These are phyloP conservation scores for Arthrinium puccinioides DNA, from an alignment of 2,329 filamentous ascomycete genomes.

Conservation along the genomic window DNA sequence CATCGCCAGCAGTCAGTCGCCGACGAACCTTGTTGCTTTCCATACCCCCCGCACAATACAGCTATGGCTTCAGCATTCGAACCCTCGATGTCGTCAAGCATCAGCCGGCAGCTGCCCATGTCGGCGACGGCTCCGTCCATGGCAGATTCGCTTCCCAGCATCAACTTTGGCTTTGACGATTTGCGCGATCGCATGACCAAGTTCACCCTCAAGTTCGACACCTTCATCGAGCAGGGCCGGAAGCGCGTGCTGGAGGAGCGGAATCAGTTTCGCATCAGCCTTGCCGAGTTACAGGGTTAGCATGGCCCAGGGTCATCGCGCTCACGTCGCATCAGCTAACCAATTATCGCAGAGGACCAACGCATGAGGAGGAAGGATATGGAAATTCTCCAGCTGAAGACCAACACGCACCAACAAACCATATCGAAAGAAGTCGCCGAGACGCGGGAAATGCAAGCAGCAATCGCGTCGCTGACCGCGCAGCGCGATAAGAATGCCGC, in stretches of 20 bases:
- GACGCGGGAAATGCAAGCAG: conserved; percentile 63
- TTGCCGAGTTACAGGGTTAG: conserved; percentile 84
- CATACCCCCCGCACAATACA: neutral
- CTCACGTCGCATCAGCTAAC: too few relatives aligned
- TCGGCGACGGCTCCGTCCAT: conserved; percentile 56
- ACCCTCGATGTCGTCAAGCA: conserved; percentile 56
- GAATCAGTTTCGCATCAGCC: conserved; percentile 85
- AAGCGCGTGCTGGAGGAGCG: conserved; percentile 87
- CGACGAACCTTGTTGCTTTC: too few relatives aligned
- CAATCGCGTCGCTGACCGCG: conserved; percentile 49
- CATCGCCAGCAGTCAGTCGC: too few relatives aligned
- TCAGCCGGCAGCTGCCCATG: conserved; percentile 48
- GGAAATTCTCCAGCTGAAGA: conserved; percentile 70
- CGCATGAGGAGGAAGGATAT: conserved; percentile 84
- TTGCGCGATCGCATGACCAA: conserved; percentile 90
- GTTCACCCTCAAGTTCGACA: conserved; percentile 85
- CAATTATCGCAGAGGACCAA: conserved; percentile 82
- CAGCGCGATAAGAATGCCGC: conserved; percentile 56
- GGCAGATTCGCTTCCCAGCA: conserved; percentile 73
- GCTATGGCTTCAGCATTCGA: conserved; percentile 58
- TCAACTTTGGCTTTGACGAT: conserved; percentile 95
- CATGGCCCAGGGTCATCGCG: conserved; percentile 1
- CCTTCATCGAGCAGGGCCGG: conserved; percentile 85
- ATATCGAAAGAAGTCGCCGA: conserved; percentile 73
- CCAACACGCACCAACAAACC: conserved; percentile 62